Base-by-base conservation (phyloP, 805 yeast species). In the Metschnikowia cerradonensis region DNA sequence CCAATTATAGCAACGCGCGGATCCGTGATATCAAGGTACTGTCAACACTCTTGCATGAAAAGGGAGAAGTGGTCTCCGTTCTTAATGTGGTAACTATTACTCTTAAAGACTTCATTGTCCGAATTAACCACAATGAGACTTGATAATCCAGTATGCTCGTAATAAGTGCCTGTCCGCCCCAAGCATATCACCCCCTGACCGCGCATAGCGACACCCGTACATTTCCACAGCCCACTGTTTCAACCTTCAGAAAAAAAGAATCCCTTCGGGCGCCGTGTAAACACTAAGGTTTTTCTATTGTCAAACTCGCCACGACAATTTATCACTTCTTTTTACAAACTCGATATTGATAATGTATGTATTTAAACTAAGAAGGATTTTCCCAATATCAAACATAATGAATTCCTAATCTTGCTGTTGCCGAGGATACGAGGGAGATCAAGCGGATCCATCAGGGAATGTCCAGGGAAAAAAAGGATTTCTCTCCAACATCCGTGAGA, bases 171-270 rank as follows among this genome's bases (percentile, higher is more conserved):
- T 26, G n/a, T n/a, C 17, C 22, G 33, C 43, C 34, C 22, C 14
- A 42, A 41, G 22, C 31, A 17, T 38, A 42, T 34, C 56, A 43
- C 55, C 55, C 52, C 55, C 51, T 52, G 52, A 43, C 49, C 49
- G 45, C 34, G 26, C 41, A 31, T 23, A 43, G 52, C 37, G 43
- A 34, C 56, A 55, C 52, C 58, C 56, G 58, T 55, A 55, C 58
- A 51, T 53, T 52, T 52, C 52, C 52, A 45, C 54, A 50, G 58
- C 53, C 54, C 38, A 45, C 19, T 43, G 50, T 47, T 45, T 48
- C 54, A 55, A 55, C 45, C 46, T 46, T 48, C 48, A 45, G 47
- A 53, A 53, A 52, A 52, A 52, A 49, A 45, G 39, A 30, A 47
- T 23, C 38, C 51, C 44, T 47, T 45, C 19, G 39, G 37, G 37